A percentile compares a stretch with the other conserved stretches of the same genome.
Evolutionary conservation across 495 filamentous ascomycete species (phyloP).

Genomic region (Articulospora tetracladia): DNA sequence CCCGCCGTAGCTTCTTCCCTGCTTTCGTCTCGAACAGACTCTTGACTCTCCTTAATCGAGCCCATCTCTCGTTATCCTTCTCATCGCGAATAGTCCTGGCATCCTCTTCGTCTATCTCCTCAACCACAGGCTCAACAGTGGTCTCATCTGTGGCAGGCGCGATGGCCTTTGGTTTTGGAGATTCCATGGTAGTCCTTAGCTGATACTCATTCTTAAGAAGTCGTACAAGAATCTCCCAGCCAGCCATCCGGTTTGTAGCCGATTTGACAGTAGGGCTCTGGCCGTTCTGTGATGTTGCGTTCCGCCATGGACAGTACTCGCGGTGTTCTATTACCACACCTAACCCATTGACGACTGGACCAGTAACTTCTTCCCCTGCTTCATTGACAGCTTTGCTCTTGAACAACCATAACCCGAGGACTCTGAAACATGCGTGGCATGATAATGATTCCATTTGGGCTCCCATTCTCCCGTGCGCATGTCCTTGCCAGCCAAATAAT

Average conservation of each 20-base stretch:
- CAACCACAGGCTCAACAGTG: slow-evolving; percentile 5
- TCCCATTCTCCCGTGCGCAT: slow-evolving; percentile 48
- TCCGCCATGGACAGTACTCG: slow-evolving; percentile 81
- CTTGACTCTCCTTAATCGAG: slow-evolving; percentile 49
- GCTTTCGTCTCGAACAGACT: slow-evolving; percentile 52
- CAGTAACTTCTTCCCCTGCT: slow-evolving; percentile 45
- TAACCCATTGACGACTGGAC: slow-evolving; percentile 58
- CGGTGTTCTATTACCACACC: slow-evolving; percentile 67
- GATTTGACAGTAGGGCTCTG: neutral
- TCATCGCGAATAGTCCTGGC: slow-evolving; percentile 39
- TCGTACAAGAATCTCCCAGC: slow-evolving; percentile 22
- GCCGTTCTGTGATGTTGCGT: slow-evolving; percentile 48
- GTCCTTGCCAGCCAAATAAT: slow-evolving; percentile 81
- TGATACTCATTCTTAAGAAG: slow-evolving; percentile 24
- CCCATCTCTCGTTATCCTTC: slow-evolving; percentile 54
- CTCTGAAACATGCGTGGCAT: slow-evolving; percentile 81
- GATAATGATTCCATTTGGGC: slow-evolving; percentile 56
- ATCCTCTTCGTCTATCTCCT: slow-evolving; percentile 33
- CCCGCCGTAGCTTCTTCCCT: slow-evolving; percentile 31
- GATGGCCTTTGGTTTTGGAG: neutral
- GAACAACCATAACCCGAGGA: slow-evolving; percentile 94
- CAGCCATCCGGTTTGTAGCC: slow-evolving; percentile 11
- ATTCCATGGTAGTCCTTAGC: slow-evolving; percentile 12
- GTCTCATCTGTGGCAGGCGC: slow-evolving; percentile 18
- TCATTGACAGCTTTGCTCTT: slow-evolving; percentile 52